Evolutionary conservation across 2,329 filamentous ascomycete genomes (phyloP).

Genomic region (Ophiostoma perfectum): DNA sequence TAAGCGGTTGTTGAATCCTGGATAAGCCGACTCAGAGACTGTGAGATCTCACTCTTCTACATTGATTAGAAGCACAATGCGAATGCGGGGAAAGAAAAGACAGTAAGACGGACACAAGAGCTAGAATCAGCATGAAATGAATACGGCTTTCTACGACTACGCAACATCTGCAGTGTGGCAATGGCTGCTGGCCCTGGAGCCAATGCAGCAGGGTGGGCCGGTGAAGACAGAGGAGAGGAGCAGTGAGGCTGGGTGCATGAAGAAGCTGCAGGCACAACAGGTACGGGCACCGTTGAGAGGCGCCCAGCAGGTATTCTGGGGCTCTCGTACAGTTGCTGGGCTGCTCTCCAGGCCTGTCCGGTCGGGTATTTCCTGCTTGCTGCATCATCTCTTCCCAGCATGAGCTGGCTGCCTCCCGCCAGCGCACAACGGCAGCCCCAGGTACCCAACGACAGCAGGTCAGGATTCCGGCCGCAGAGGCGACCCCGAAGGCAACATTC

Average conservation of each 20-base stretch:
- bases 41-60: background rate
- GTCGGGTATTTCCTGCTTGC: background rate
- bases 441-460: background rate
- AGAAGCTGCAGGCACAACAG: constrained; percentile 7
- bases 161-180: background rate
- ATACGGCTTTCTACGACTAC: background rate
- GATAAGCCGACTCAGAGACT: background rate
- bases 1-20: background rate
- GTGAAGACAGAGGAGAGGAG: background rate
- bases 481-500: background rate
- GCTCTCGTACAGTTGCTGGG: background rate
- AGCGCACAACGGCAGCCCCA: background rate
- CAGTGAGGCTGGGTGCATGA: constrained; percentile 21
- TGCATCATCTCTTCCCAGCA: background rate
- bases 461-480: background rate
- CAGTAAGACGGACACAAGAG: background rate
- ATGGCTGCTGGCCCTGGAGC: background rate
- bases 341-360: background rate
- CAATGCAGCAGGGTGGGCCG: constrained; percentile 13
- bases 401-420: background rate
- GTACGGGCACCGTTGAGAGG: background rate
- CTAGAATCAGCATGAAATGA: background rate
- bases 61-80: background rate
- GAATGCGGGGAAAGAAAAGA: background rate
- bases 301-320: no score